These are phyloP conservation scores for Phytophthora multivora DNA, from an alignment of 352 stramenopile genomes.

Conservation along the genomic window DNA sequence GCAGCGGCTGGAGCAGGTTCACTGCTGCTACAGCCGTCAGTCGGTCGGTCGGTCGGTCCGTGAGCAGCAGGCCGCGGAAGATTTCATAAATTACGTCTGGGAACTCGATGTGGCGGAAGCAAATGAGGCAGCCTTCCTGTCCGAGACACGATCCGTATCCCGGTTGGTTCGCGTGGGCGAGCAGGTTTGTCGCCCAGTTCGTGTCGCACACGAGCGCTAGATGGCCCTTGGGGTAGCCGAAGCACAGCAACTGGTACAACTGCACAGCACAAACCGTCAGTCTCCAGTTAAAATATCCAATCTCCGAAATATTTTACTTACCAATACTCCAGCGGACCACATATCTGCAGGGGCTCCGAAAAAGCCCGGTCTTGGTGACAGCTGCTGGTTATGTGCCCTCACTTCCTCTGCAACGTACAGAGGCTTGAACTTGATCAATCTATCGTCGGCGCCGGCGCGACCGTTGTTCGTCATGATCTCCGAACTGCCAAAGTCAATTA, in stretches of 20 bases:
- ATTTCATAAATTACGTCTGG: conserved; percentile 79
- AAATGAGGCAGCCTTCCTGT: conserved; percentile 79
- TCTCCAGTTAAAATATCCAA: neutral
- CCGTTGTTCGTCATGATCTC: conserved; percentile 78
- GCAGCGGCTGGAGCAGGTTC: conserved; percentile 57
- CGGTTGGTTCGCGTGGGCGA: conserved; percentile 56
- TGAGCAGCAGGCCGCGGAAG: conserved; percentile 62
- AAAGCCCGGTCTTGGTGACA: conserved; percentile 63
- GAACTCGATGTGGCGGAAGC: conserved; percentile 79
- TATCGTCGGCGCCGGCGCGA: conserved; percentile 50
- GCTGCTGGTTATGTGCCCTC: conserved; percentile 61
- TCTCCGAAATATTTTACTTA: conserved; percentile 34
- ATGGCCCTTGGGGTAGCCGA: conserved; percentile 82
- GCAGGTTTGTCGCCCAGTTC: conserved; percentile 74
- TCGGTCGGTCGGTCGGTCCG: conserved; percentile 51
- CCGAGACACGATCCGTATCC: conserved; percentile 49
- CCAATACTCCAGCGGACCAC: conserved; percentile 78
- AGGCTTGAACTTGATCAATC: conserved; percentile 82
- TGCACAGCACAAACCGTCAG: conserved; percentile 31
- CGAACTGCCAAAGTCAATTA: conserved; percentile 86
- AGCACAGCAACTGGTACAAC: conserved; percentile 85
- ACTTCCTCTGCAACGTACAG: conserved; percentile 78
- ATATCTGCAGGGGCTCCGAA: conserved; percentile 75
- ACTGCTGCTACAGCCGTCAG: conserved; percentile 61
- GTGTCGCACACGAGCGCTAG: conserved; percentile 73